Conservation (phyloP, 2,329 filamentous ascomycete species). For the Aspergillus neotritici region DNA sequence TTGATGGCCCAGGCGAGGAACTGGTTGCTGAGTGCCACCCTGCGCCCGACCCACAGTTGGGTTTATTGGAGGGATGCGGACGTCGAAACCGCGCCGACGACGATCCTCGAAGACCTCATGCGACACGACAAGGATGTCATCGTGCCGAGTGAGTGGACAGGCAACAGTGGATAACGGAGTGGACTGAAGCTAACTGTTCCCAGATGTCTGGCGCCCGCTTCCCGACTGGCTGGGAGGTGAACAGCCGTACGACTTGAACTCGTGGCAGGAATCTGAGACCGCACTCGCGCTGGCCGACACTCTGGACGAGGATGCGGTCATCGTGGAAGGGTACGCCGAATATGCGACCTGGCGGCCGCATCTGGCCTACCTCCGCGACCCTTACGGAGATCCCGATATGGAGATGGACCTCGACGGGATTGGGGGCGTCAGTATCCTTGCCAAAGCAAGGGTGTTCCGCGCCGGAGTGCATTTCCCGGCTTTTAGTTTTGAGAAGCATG, state of each 20-base stretch:
- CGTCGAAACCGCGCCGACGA: slow-evolving; percentile 93
- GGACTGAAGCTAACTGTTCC: neutral
- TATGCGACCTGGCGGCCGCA: slow-evolving; percentile 98
- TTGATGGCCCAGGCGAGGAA: slow-evolving; percentile 97
- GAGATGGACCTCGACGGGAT: slow-evolving; percentile 99
- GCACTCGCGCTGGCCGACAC: slow-evolving; percentile 89
- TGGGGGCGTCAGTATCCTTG: slow-evolving; percentile 92
- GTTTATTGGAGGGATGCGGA: slow-evolving; percentile 99
- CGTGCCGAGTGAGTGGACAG: slow-evolving; percentile 75
- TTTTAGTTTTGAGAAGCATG: slow-evolving; percentile 97
- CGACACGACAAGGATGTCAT: slow-evolving; percentile 98
- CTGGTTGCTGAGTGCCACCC: slow-evolving; percentile 88
- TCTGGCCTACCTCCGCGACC: slow-evolving; percentile 91
- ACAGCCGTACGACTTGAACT: slow-evolving; percentile 96
- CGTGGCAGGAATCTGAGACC: slow-evolving; percentile 98
- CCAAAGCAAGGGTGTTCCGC: slow-evolving; percentile 92
- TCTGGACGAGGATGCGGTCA: slow-evolving; percentile 94
- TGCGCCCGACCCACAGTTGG: slow-evolving; percentile 95
- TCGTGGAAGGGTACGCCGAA: slow-evolving; percentile 97
- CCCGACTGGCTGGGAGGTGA: slow-evolving; percentile 98
- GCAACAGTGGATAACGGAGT: too few species aligned
- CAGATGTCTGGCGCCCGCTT: slow-evolving; percentile 96
- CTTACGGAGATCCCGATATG: slow-evolving; percentile 96
- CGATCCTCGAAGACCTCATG: slow-evolving; percentile 96
- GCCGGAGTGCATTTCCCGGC: slow-evolving; percentile 95